A percentile compares a stretch with the other conserved stretches of the same genome.
These are phyloP conservation scores for Coniosporium tulheliwenetii DNA, from an alignment of 2,329 filamentous ascomycete genomes.

Conservation along the genomic window DNA sequence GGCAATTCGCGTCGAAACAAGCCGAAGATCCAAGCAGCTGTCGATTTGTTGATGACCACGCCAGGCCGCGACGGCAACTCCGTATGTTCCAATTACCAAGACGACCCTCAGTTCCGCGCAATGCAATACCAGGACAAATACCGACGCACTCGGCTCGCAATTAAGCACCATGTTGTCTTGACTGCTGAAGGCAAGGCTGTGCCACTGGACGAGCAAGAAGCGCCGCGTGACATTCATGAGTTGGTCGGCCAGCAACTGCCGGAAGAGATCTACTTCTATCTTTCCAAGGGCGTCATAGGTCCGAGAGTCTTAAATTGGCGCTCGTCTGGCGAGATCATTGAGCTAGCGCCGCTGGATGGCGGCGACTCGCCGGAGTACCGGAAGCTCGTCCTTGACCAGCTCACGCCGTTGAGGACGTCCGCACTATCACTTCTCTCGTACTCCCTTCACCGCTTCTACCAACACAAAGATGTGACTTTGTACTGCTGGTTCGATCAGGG, in stretches of 20 bases:
- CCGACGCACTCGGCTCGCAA: slow-evolving; percentile 66
- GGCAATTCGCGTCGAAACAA: slow-evolving; percentile 38
- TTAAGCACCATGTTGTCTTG: slow-evolving; percentile 79
- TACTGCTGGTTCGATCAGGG: slow-evolving; percentile 71
- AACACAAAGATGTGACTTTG: slow-evolving; percentile 61
- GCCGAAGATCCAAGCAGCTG: slow-evolving; percentile 55
- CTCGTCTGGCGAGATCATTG: slow-evolving; percentile 59
- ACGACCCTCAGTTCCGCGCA: slow-evolving; percentile 57
- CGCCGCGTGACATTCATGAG: slow-evolving; percentile 73
- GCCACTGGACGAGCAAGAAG: slow-evolving; percentile 55
- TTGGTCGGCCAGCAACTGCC: slow-evolving; percentile 84
- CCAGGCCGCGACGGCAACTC: slow-evolving; percentile 50
- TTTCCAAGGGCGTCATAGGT: slow-evolving; percentile 68
- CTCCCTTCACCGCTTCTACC: slow-evolving; percentile 68
- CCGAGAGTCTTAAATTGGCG: slow-evolving; percentile 69
- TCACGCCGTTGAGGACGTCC: slow-evolving; percentile 61
- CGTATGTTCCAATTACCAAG: slow-evolving; percentile 63
- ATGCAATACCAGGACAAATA: slow-evolving; percentile 73
- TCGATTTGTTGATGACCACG: slow-evolving; percentile 55
- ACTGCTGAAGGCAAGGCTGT: slow-evolving; percentile 61
- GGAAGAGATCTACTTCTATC: slow-evolving; percentile 78
- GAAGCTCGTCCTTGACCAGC: slow-evolving; percentile 56
- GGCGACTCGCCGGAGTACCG: slow-evolving; percentile 68
- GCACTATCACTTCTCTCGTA: slow-evolving; percentile 65
- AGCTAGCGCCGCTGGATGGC: slow-evolving; percentile 75